Evolutionary conservation across 2,329 filamentous ascomycete genomes (phyloP).

Genomic region (Aspergillus spinulosporus): DNA sequence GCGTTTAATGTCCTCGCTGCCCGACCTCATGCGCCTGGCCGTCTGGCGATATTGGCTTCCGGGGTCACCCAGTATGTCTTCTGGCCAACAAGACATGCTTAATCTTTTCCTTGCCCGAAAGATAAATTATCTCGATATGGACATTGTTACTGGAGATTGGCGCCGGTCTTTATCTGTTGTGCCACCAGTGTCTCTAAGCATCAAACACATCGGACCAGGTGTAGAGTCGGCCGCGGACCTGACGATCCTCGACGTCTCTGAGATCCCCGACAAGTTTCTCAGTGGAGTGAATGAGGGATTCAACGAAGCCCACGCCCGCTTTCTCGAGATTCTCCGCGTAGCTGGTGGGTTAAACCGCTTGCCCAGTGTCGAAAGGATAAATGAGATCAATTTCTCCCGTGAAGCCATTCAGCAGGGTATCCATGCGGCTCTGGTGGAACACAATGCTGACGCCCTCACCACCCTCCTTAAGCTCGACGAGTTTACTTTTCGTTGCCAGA

Average conservation of each 20-base stretch:
- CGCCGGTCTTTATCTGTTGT: conserved; percentile 24
- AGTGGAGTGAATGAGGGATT: conserved; percentile 30
- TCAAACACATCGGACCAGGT: conserved; percentile 20
- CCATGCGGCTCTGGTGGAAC: conserved; percentile 37
- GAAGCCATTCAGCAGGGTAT: conserved; percentile 42
- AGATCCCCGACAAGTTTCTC: conserved; percentile 21
- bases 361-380: conserved; percentile 16
- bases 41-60: conserved; percentile 38
- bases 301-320: conserved; percentile 29
- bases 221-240: conserved; percentile 10
- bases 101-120: conserved; percentile 25
- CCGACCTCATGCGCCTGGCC: conserved; percentile 35
- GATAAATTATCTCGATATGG: conserved; percentile 19
- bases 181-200: conserved; percentile 23
- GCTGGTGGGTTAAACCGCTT: conserved; percentile 27
- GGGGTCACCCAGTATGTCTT: conserved; percentile 25
- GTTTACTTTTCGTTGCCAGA: conserved; percentile 25
- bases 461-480: conserved; percentile 43
- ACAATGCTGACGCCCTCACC: conserved; percentile 34
- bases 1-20: conserved; percentile 37
- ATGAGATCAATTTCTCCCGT: conserved; percentile 30
- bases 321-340: conserved; percentile 41
- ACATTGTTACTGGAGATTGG: conserved; percentile 16
- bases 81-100: conserved; percentile 19
- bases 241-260: conserved; percentile 23